These are phyloP conservation scores for Nannizziopsis arthrosporioides DNA, from an alignment of 2,329 filamentous ascomycete species.

Conservation along the genomic window DNA sequence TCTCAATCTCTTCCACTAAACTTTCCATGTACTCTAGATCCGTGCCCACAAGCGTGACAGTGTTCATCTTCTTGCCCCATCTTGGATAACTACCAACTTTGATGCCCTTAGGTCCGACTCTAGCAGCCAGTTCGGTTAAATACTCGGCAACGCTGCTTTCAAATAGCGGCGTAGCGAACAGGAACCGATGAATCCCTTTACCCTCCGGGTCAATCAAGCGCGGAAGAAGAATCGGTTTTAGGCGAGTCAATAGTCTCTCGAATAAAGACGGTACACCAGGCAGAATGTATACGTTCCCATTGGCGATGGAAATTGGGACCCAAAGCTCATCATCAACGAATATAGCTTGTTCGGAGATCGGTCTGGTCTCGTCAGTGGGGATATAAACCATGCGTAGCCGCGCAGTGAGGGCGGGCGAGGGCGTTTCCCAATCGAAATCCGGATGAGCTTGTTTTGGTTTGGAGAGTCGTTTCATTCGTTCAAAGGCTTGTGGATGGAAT, in stretches of 20 bases:
- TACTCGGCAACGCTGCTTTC: constrained; percentile 79
- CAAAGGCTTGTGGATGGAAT: constrained; percentile 64
- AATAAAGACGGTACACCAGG: constrained; percentile 83
- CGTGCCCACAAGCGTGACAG: constrained; percentile 72
- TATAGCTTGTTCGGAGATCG: constrained; percentile 59
- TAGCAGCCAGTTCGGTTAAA: constrained; percentile 64
- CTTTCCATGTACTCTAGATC: constrained; percentile 68
- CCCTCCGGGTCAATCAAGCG: constrained; percentile 67
- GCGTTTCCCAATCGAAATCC: constrained; percentile 72
- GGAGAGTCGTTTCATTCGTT: constrained; percentile 72
- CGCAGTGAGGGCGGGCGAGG: constrained; percentile 64
- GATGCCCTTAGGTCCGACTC: constrained; percentile 62
- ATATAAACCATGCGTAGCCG: constrained; percentile 85
- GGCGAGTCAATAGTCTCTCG: constrained; percentile 60
- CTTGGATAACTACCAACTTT: constrained; percentile 94
- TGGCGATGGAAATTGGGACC: constrained; percentile 82
- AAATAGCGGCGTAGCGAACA: constrained; percentile 76
- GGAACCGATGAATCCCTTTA: constrained; percentile 63
- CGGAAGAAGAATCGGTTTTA: constrained; percentile 60
- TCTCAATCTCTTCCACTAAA: constrained; percentile 63
- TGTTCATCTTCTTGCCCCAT: constrained; percentile 79
- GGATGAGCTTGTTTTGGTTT: constrained; percentile 60
- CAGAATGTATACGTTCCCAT: constrained; percentile 85
- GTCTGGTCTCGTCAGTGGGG: constrained; percentile 57
- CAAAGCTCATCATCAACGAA: constrained; percentile 74